phyloP scores from a whole-genome alignment of 1,284 basidiomycete species.

The Marasmius fiardii region DNA sequence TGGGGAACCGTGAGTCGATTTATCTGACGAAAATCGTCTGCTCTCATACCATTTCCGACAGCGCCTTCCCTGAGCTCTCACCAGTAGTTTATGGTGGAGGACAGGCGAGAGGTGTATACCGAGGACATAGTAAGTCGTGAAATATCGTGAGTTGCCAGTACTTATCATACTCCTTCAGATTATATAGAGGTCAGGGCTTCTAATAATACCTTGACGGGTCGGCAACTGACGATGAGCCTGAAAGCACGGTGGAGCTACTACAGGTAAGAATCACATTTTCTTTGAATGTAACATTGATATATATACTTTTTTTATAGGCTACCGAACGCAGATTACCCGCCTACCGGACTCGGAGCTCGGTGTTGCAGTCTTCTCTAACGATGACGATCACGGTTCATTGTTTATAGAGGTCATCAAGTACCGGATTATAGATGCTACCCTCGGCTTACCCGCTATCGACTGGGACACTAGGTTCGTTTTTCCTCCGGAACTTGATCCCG shows the following conservation, averaged over 20 bases:
- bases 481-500: neutral
- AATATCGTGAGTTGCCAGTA: neutral
- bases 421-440: constrained; percentile 21
- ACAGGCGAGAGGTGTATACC: constrained; percentile 9
- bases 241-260: constrained; percentile 17
- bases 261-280: constrained; percentile 12
- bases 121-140: constrained; percentile 12
- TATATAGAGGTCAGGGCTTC: neutral
- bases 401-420: constrained; percentile 19
- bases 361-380: constrained; percentile 23
- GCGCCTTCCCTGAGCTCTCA: constrained; percentile 13
- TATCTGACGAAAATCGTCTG: neutral
- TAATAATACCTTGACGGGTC: neutral
- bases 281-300: neutral
- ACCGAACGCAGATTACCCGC: constrained; percentile 17
- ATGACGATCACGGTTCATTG: constrained; percentile 16
- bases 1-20: constrained; percentile 9
- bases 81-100: constrained; percentile 15
- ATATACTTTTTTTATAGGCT: constrained; percentile 15
- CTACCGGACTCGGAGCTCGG: constrained; percentile 23
- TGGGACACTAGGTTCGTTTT: constrained; percentile 18
- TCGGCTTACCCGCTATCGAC: constrained; percentile 19
- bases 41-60: neutral
- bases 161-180: neutral
- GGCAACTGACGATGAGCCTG: neutral